Evolutionary conservation across 768 basidiomycete genomes (phyloP).

Genomic region (Leucosporidium creatinivorum): DNA sequence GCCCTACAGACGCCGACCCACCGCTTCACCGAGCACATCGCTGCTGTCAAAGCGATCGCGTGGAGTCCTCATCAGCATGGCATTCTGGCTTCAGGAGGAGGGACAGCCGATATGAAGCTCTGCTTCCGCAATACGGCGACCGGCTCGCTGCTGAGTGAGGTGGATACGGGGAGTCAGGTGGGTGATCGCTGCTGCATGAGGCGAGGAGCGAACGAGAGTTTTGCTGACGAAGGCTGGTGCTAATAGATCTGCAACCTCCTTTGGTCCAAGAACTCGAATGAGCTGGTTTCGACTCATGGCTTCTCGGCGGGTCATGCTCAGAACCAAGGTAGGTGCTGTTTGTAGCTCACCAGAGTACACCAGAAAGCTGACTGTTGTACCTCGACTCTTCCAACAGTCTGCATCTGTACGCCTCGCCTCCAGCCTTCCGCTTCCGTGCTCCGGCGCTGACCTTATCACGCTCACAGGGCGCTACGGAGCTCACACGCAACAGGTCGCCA

Average conservation of each 20-base stretch:
- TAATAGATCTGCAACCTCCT: slow-evolving; percentile 88
- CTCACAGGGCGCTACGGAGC: too few relatives aligned
- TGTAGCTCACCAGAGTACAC: too few relatives aligned
- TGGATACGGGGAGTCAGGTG: slow-evolving; percentile 95
- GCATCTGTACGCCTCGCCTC: slow-evolving; percentile 69
- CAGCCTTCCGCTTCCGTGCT: slow-evolving; percentile 30
- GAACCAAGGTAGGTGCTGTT: slow-evolving; percentile 82
- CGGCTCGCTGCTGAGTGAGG: slow-evolving; percentile 68
- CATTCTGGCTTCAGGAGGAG: slow-evolving; percentile 86
- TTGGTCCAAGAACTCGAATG: slow-evolving; percentile 78
- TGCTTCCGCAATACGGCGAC: slow-evolving; percentile 91
- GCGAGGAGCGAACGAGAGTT: neutral
- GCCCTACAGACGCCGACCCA: slow-evolving; percentile 55
- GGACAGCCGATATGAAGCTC: slow-evolving; percentile 96
- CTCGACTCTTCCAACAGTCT: slow-evolving; percentile 27
- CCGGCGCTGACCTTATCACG: too few relatives aligned
- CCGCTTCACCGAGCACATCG: slow-evolving; percentile 94
- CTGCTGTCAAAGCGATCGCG: slow-evolving; percentile 94
- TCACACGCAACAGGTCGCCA: slow-evolving; percentile 77
- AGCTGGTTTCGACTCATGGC: slow-evolving; percentile 95
- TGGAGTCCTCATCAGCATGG: slow-evolving; percentile 95
- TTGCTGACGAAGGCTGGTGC: neutral
- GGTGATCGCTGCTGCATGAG: slow-evolving; percentile 30
- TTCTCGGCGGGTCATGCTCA: slow-evolving; percentile 89
- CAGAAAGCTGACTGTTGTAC: neutral